Percentiles rank a stretch among this genome's conserved stretches.
Evolutionary conservation across 805 yeast genomes (phyloP).

Genomic region (Metschnikowia chrysomelidarum): DNA sequence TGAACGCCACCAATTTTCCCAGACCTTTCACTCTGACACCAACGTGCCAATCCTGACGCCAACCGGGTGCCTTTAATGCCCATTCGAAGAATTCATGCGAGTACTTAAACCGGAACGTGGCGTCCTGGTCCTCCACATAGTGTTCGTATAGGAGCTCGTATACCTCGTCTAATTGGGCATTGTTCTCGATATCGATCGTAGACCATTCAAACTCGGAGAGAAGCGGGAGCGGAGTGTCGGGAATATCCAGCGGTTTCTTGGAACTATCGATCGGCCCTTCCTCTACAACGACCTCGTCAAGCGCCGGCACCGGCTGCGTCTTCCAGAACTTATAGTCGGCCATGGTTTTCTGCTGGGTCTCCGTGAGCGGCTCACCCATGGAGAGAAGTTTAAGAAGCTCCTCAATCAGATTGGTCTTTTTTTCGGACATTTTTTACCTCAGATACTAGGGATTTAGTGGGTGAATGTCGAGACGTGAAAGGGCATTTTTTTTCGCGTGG

Average conservation of each 20-base stretch:
- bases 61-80: slow-evolving; percentile 95
- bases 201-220: slow-evolving; percentile 87
- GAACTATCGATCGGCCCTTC: slow-evolving; percentile 80
- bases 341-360: slow-evolving; percentile 56
- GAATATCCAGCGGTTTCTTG: slow-evolving; percentile 71
- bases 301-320: slow-evolving; percentile 89
- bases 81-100: slow-evolving; percentile 79
- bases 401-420: slow-evolving; percentile 38
- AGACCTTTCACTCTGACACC: slow-evolving; percentile 85
- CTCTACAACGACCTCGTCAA: slow-evolving; percentile 60
- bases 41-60: slow-evolving; percentile 83
- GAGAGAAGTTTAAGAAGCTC: slow-evolving; percentile 57
- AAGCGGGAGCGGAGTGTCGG: slow-evolving; percentile 67
- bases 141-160: slow-evolving; percentile 79
- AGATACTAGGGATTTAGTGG: too few relatives aligned
- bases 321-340: slow-evolving; percentile 95
- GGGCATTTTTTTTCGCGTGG: background rate
- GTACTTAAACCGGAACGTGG: slow-evolving; percentile 88
- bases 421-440: slow-evolving; percentile 10
- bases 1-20: slow-evolving; percentile 83
- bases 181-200: slow-evolving; percentile 58
- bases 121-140: slow-evolving; percentile 93
- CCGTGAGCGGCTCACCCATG: slow-evolving; percentile 53
- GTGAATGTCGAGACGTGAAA: background rate
- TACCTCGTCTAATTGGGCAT: slow-evolving; percentile 67